Evolutionary conservation across 345 rosid genomes (phyloP), one percentile per base, ranked within the genome.

Genomic region (Corymbia maculata): DNA sequence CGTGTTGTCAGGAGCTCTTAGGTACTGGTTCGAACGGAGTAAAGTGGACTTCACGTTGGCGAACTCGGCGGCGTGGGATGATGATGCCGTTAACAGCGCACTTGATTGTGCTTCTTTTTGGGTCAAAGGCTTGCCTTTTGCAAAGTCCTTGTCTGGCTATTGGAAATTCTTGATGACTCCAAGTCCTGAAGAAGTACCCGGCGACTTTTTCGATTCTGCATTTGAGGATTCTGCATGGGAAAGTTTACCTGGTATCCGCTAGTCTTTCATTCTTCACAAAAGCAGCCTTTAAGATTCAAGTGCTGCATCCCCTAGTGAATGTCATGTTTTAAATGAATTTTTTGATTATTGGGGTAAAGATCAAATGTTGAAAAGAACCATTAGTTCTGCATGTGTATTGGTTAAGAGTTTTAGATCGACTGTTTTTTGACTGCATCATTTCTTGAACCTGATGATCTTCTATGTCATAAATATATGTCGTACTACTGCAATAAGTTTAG

Each of bases 131-230:
- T 93, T 97, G 93, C 98, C 99, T 80, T 98, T 93, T 88, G 97
- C 94, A 13, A 94, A 91, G 92, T 96, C 99, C 89, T 89, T 98
- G 88, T 95, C 99, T 89, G 98, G 99, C 85, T 90, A 92, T 79
- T 98, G 99, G 99, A 98, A 94, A 44, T 98, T 98, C 90, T 93
- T 93, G 89, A 91, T 98, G 95, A 97, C 98, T 87, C 90, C 97
- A 32, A 85, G 85, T 45, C 98, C 99, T 89, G 51, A 90, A 17
- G 88, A 87, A 89, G 96, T 95, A 90, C 99, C 99, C 14, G 32
- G 79, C 26, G 90, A 93, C 22, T 98, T 97, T 70, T 93, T 91
- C 90, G 96, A 91, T 87, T 45, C 80, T 87, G 86, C 91, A 16
- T 97, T 93, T 93, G 89, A 93, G 51, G 99, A 98, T 92, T 94